phyloP scores from a whole-genome alignment of 345 rosid genomes.

The Ceriops decandra region DNA sequence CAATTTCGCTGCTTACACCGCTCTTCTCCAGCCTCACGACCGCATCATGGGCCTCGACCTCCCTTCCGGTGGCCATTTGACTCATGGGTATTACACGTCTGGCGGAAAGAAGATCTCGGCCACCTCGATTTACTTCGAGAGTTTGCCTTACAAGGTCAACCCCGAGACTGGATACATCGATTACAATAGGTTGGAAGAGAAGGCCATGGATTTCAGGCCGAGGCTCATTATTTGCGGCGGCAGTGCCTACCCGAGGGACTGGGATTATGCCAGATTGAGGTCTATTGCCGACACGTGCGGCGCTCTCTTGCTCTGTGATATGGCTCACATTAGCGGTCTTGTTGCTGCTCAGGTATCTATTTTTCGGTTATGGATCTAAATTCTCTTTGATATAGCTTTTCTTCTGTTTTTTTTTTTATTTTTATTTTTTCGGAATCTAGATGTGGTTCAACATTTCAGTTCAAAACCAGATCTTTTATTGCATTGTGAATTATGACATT shows the following conservation, averaged over 20 bases:
- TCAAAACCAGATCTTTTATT: too few species aligned
- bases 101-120: slow-evolving; percentile 99
- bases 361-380: neutral
- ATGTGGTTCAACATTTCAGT: too few species aligned
- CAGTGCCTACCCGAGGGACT: slow-evolving; percentile 97
- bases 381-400: neutral
- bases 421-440: too few species aligned
- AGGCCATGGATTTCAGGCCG: slow-evolving; percentile 97
- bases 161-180: slow-evolving; percentile 78
- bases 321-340: slow-evolving; percentile 99
- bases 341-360: slow-evolving; percentile 93
- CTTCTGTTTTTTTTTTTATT: neutral
- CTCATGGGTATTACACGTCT: slow-evolving; percentile 95
- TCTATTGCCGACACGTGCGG: slow-evolving; percentile 86
- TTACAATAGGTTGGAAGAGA: slow-evolving; percentile 95
- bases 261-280: slow-evolving; percentile 85
- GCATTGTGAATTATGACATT: too few species aligned
- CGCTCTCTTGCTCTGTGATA: slow-evolving; percentile 92
- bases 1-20: slow-evolving; percentile 97
- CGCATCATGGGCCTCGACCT: slow-evolving; percentile 97
- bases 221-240: slow-evolving; percentile 95
- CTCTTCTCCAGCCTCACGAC: slow-evolving; percentile 92
- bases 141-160: slow-evolving; percentile 95
- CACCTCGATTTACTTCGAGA: slow-evolving; percentile 97
- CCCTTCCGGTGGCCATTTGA: slow-evolving; percentile 95